These are phyloP conservation scores for Hypomontagnella monticulosa DNA, from an alignment of 495 filamentous ascomycete species.

Conservation along the genomic window DNA sequence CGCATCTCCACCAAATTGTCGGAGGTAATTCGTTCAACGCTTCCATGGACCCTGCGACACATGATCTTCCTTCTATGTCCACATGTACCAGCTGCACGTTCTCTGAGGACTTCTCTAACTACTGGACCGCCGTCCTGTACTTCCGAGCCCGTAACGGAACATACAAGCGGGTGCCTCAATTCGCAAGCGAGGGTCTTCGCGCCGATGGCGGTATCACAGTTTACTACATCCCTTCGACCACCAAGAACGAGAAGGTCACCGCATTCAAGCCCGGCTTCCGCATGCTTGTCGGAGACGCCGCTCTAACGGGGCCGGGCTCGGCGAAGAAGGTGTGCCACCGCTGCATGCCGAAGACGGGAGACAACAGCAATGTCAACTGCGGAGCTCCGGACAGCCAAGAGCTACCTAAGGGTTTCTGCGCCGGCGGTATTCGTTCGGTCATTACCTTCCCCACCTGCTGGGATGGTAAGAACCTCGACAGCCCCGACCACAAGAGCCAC, in stretches of 20 bases:
- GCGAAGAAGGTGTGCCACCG: slow-evolving; percentile 62
- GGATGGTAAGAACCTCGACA: slow-evolving; percentile 74
- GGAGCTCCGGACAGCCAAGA: slow-evolving; percentile 43
- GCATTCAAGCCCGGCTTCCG: slow-evolving; percentile 75
- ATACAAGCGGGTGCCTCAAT: slow-evolving; percentile 54
- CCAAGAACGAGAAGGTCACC: slow-evolving; percentile 48
- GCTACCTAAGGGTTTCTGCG: slow-evolving; percentile 35
- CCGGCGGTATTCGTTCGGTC: slow-evolving; percentile 49
- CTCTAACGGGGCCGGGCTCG: slow-evolving; percentile 50
- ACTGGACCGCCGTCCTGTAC: slow-evolving; percentile 54
- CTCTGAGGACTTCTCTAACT: slow-evolving; percentile 52
- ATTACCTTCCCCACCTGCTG: slow-evolving; percentile 61
- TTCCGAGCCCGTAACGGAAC: slow-evolving; percentile 55
- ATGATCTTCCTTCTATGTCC: slow-evolving; percentile 42
- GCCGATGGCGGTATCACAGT: slow-evolving; percentile 55
- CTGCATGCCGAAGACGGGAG: slow-evolving; percentile 54
- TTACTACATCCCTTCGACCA: slow-evolving; percentile 52
- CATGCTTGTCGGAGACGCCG: slow-evolving; percentile 73
- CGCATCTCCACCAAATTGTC: slow-evolving; percentile 55
- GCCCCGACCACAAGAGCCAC: slow-evolving; percentile 68
- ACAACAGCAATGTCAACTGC: slow-evolving; percentile 47
- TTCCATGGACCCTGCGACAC: slow-evolving; percentile 42
- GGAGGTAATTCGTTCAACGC: slow-evolving; percentile 53
- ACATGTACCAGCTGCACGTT: slow-evolving; percentile 51
- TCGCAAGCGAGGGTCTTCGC: slow-evolving; percentile 44